Conservation (phyloP, 306 rosid genomes). For the Cucumis cinereus region DNA sequence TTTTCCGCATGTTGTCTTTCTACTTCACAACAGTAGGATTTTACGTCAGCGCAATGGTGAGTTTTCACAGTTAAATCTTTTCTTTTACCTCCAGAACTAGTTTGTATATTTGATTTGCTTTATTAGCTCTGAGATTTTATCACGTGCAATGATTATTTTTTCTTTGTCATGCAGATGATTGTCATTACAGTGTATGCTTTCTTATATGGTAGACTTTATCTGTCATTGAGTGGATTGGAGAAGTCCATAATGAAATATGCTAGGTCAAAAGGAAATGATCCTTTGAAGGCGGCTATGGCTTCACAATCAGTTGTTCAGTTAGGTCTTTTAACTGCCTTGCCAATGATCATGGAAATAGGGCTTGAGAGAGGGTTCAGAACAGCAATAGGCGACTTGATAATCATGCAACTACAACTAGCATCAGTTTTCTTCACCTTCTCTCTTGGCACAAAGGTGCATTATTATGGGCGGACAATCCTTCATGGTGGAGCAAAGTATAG, state of each 20-base stretch:
- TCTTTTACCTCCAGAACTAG: neutral
- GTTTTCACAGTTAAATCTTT: slow-evolving; percentile 1
- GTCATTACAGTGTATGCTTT: slow-evolving; percentile 59
- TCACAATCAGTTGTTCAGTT: slow-evolving; percentile 81
- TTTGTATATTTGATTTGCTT: neutral
- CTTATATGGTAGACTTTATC: slow-evolving; percentile 78
- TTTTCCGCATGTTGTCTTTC: slow-evolving; percentile 88
- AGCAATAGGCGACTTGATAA: slow-evolving; percentile 64
- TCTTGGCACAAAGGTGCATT: slow-evolving; percentile 81
- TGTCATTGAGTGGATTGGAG: slow-evolving; percentile 90
- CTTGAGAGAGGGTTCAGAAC: slow-evolving; percentile 93
- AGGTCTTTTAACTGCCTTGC: slow-evolving; percentile 75
- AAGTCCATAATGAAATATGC: slow-evolving; percentile 52
- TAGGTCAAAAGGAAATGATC: slow-evolving; percentile 40
- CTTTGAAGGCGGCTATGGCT: slow-evolving; percentile 62
- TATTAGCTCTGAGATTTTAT: neutral
- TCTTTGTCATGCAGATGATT: slow-evolving; percentile 49
- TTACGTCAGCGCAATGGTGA: slow-evolving; percentile 79
- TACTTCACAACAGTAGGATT: slow-evolving; percentile 87
- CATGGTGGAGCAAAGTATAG: slow-evolving; percentile 96
- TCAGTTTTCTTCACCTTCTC: slow-evolving; percentile 94
- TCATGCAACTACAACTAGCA: slow-evolving; percentile 92
- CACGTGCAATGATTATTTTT: neutral
- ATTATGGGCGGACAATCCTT: slow-evolving; percentile 81
- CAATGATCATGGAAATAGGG: slow-evolving; percentile 98